Evolutionary conservation across 208 protist genomes (phyloP), one percentile per base, ranked within the genome.

Genomic region (Trypanosoma grayi): DNA sequence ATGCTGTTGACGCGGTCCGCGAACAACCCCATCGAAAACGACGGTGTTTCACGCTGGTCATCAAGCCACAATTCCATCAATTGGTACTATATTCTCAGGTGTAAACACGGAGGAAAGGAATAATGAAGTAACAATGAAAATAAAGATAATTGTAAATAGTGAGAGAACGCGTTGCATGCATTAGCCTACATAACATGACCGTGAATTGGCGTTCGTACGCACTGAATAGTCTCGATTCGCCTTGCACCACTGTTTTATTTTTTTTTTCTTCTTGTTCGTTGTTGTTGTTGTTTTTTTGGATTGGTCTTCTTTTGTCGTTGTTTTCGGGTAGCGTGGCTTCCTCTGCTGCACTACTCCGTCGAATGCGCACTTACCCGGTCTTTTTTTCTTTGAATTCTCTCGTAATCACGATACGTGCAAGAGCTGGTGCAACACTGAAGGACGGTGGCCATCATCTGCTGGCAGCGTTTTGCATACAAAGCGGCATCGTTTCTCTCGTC

Each of bases 381-480:
- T 37, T 24, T 20, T 47, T 16, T n/a, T n/a, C 11, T 2, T n/a
- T 59, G 20, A 34, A 63, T 9, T 20, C 14, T 0, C 30, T 75
- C 71, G 55, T 89, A 88, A 60, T 94, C 82, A 45, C 52, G 48
- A 47, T 70, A 87, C 10, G 79, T 83, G 11, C 77, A 85, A 10
- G 82, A 74, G 56, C 87, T 94, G 51, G 88, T 58, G 25, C 72
- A 70, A 33, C 66, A 81, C 10, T 50, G 57, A 47, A 94, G 67
- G 20, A 90, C 79, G 9, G 60, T 77, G 7, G 85, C 85, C 81
- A 94, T 90, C 83, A 92, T 92, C 30, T 64, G 57, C 70, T 91
- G 87, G 56, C 92, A 94, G 41, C 94, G 92, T 16, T 55, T 60
- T 0, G 90, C 90, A 58, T 92, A 97, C 31, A 90, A 36, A 6